These are phyloP conservation scores for Cucumis hystrix DNA, from an alignment of 306 rosid species.

Conservation along the genomic window DNA sequence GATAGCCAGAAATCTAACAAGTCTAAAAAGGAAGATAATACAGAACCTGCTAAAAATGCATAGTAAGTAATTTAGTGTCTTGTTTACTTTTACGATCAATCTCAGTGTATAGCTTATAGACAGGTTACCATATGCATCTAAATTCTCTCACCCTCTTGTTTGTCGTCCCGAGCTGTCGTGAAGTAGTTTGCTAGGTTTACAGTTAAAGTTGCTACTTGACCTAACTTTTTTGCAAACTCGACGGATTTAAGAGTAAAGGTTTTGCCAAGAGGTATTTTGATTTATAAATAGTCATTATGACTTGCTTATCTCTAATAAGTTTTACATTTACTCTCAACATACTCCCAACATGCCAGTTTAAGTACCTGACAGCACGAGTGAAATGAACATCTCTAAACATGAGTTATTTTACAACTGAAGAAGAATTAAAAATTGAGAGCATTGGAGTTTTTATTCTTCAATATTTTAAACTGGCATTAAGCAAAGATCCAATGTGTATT, in stretches of 20 bases:
- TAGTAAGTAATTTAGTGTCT: not conserved
- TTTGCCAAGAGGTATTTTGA: not conserved
- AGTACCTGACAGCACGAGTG: too few relatives aligned
- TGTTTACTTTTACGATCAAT: not conserved
- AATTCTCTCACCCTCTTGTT: not conserved
- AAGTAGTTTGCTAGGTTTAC: not conserved
- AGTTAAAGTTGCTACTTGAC: not conserved
- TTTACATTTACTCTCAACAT: too few relatives aligned
- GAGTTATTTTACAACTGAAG: too few relatives aligned
- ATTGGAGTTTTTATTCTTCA: too few relatives aligned
- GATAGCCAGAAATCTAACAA: slow-evolving; percentile 42
- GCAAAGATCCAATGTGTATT: too few relatives aligned
- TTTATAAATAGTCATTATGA: not conserved
- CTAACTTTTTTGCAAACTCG: not conserved
- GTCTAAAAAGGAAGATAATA: slow-evolving; percentile 39
- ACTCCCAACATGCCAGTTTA: too few relatives aligned
- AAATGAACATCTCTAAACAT: too few relatives aligned
- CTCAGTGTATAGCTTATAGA: slow-evolving; percentile 3
- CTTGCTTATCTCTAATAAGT: not conserved
- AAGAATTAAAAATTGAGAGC: too few relatives aligned
- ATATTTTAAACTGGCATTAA: too few relatives aligned
- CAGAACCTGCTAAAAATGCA: slow-evolving; percentile 23
- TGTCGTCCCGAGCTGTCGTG: not conserved
- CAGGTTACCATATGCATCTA: not conserved
- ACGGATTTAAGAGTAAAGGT: not conserved